Evolutionary conservation across 1,139 yeast species (phyloP), one percentile per base, ranked within the genome.

Genomic region (Kodamaea arcana): DNA sequence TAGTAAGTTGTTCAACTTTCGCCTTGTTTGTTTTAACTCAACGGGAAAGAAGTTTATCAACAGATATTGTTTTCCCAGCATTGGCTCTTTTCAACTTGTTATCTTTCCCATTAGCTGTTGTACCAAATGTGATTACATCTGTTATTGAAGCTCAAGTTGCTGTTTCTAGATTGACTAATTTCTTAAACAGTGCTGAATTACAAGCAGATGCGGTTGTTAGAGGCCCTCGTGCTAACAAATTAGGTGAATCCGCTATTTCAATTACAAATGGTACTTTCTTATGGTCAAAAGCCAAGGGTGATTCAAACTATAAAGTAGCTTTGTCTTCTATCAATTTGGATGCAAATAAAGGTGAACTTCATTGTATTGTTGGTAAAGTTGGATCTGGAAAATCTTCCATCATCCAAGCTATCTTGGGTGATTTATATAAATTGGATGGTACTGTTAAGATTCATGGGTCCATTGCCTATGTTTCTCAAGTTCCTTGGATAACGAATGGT

Each of bases 21-120:
- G 95, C 87, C 2, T 71, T 83, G 12, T 92, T 84, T 54, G 84
- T 88, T 11, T 61, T 69, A 39, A 65, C 78, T 29, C 78, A 80
- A 46, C 68, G 67, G 36, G 74, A 76, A 39, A 69, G 58, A 38
- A 87, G 95, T 29, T 73, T 92, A 51, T 75, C 94, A 2, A 87
- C 97, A 10, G 97, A 92, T 50, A 72, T 90, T 48, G 97, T 92
- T 9, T 92, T 92, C 75, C 97, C 99, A 11, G 95, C 97, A 1
- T 71, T 92, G 45, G 75, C 97, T 1, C 70, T 92, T 45, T 84
- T 84, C 64, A 92, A 90, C 56, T 67, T 92, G 53, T 72, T 92
- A 42, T 74, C 83, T 2, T 92, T 94, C 76, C 98, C 99, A 34
- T 72, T 92, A 46, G 92, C 95, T n/a, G 84, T 87, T 27, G 73